Percentiles rank a stretch among this genome's conserved stretches.
Evolutionary conservation across 495 filamentous ascomycete species (phyloP).

Genomic region (Hyaloscypha finlandica): DNA sequence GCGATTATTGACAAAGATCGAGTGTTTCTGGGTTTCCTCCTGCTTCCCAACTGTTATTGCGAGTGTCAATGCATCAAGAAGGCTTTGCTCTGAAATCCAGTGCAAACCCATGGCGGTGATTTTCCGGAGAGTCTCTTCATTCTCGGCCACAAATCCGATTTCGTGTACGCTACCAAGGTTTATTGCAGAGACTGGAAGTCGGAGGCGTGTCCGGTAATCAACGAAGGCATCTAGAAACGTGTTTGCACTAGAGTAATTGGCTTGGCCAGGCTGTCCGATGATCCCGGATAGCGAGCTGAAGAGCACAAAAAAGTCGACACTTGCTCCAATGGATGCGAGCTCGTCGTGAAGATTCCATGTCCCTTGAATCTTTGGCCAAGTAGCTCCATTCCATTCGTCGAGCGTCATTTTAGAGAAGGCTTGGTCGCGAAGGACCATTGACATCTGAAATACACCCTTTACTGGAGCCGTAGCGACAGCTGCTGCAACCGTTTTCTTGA

Average conservation of each 20-base stretch:
- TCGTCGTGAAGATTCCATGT: conserved; percentile 52
- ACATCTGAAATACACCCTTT: conserved; percentile 50
- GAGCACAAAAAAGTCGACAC: conserved; percentile 67
- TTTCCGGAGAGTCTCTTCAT: neutral
- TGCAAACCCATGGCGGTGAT: neutral
- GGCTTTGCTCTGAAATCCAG: neutral
- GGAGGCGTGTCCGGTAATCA: conserved; percentile 44
- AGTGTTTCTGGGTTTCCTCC: too few species aligned
- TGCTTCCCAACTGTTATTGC: neutral
- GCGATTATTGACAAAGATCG: too few species aligned
- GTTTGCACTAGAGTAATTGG: conserved; percentile 64
- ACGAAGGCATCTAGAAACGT: conserved; percentile 58
- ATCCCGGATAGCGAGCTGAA: conserved; percentile 62
- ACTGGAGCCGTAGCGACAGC: conserved; percentile 30
- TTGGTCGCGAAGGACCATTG: conserved; percentile 42
- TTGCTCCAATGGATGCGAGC: conserved; percentile 35
- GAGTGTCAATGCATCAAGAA: neutral
- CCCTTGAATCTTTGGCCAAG: conserved; percentile 49
- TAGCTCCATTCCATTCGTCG: conserved; percentile 40
- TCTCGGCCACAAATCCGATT: conserved; percentile 30
- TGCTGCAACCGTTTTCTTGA: conserved; percentile 34
- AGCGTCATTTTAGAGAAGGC: conserved; percentile 38
- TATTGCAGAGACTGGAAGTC: conserved; percentile 49
- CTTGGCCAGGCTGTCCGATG: conserved; percentile 59
- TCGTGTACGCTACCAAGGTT: conserved; percentile 48